phyloP scores from a whole-genome alignment of 1,284 basidiomycete species.

The Cutaneotrichosporon arboriforme region DNA sequence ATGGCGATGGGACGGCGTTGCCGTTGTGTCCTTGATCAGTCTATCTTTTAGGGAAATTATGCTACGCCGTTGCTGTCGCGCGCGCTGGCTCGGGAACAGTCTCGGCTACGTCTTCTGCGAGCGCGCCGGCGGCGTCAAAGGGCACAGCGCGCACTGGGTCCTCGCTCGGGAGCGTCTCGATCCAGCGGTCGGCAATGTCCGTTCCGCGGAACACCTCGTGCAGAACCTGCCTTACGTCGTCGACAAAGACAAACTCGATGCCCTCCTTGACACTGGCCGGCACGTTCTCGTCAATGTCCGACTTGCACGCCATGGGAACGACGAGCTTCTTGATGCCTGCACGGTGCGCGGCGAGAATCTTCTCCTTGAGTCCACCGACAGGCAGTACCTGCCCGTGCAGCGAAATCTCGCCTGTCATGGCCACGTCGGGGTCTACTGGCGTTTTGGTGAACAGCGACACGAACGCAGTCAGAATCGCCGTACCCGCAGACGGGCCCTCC shows the following conservation, averaged over 20 bases:
- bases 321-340: constrained; percentile 83
- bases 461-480: constrained; percentile 84
- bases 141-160: constrained; percentile 20
- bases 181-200: constrained; percentile 60
- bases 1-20: neutral
- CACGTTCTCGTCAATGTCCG: constrained; percentile 93
- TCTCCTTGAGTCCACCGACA: constrained; percentile 90
- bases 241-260: constrained; percentile 83
- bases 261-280: constrained; percentile 89
- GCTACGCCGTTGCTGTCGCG: neutral
- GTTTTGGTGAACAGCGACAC: constrained; percentile 84
- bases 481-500: constrained; percentile 94
- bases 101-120: neutral
- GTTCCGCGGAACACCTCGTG: constrained; percentile 73
- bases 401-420: constrained; percentile 94
- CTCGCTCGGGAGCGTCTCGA: constrained; percentile 52
- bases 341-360: constrained; percentile 88
- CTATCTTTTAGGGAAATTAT: neutral
- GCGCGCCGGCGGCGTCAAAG: neutral
- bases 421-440: constrained; percentile 75
- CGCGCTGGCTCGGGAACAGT: neutral
- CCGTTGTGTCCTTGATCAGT: neutral
- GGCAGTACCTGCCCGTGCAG: constrained; percentile 87
- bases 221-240: constrained; percentile 80
- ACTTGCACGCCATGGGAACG: constrained; percentile 77